Percentiles rank a stretch among this genome's conserved stretches.
phyloP scores from a whole-genome alignment of 768 basidiomycete genomes.

The Mycena metata region DNA sequence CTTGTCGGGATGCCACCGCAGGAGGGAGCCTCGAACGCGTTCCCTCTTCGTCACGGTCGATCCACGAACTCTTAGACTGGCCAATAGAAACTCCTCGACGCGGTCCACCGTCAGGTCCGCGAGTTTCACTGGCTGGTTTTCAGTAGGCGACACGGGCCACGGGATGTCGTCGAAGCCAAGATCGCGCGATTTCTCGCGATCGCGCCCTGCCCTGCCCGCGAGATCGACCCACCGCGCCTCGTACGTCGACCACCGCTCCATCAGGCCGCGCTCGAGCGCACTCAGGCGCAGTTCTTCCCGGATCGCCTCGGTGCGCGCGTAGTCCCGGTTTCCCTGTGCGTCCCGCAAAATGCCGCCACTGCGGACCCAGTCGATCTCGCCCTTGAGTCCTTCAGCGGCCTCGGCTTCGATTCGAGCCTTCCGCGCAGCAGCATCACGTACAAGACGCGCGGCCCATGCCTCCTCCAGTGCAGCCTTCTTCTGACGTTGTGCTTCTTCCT shows the following conservation, averaged over 20 bases:
- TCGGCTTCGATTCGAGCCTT: constrained; percentile 47
- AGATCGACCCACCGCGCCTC: constrained; percentile 65
- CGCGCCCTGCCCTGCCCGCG: constrained; percentile 41
- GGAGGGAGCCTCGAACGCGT: constrained; percentile 68
- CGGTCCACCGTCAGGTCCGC: constrained; percentile 52
- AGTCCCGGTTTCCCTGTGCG: constrained; percentile 62
- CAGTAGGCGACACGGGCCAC: constrained; percentile 64
- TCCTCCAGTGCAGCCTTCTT: constrained; percentile 32
- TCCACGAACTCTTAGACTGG: constrained; percentile 56
- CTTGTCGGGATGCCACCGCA: constrained; percentile 82
- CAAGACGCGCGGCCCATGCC: constrained; percentile 32
- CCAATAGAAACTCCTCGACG: constrained; percentile 66
- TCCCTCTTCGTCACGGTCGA: constrained; percentile 62
- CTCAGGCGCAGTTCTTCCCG: constrained; percentile 61
- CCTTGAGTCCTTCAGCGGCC: constrained; percentile 57
- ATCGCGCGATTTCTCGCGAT: constrained; percentile 27
- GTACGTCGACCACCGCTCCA: constrained; percentile 65
- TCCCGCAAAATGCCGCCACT: constrained; percentile 70
- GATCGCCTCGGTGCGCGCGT: constrained; percentile 62
- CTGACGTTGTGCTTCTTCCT: constrained; percentile 30
- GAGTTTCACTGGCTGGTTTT: constrained; percentile 38
- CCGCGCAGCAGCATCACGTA: constrained; percentile 33
- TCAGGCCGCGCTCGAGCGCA: constrained; percentile 55
- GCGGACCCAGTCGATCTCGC: constrained; percentile 73
- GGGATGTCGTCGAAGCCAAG: constrained; percentile 69